Base-by-base conservation (phyloP, 1,284 basidiomycete genomes). In the Microbotryum violaceum region DNA sequence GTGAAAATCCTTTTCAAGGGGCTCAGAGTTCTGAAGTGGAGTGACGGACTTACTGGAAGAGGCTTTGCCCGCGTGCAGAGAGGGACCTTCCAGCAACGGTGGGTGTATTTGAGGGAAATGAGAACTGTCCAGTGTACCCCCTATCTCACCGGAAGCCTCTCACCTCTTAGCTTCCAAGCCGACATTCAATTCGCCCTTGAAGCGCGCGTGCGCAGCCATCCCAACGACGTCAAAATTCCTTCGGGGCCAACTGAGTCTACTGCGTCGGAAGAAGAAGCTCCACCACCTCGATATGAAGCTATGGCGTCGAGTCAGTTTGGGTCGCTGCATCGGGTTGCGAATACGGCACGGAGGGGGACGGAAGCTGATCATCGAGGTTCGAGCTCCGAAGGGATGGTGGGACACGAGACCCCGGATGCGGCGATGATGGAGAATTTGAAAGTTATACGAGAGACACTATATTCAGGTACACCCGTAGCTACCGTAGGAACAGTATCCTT, bases 161-260 rank as follows among this genome's bases (percentile, higher is more conserved):
- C 14, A 14, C 12, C 12, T 18, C 12, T 12, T 6, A 42, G 37
- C 4, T 89, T 86, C 70, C 83, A 82, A 1, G 71, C 75, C 5
- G 88, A 87, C 72, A 74, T 90, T 4, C 86, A 89, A 73, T 85
- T 83, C 1, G 88, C 86, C 0, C 77, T 90, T 54, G 85, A 89
- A 69, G 80, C 82, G 0, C 83, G 84, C 9, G 71, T 70, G 3
- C 70, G 60, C 3, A 59, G 62, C 18, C 60, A 60, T 18, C 29
- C 42, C 2, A 45, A 45, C 14, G 42, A 46, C 9, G 62, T 59
- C 10, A 44, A 49, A 12, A 25, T 45, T 42, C 14, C 14, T 4
- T 42, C 37, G 4, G 37, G 37, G 4, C 14, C 37, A 42, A 18
- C 37, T 16, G 14, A 42, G 14, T 42, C 37, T 42, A 42, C 37